phyloP scores from a whole-genome alignment of 2,329 filamentous ascomycete genomes.

The Venturiaceae sp. region DNA sequence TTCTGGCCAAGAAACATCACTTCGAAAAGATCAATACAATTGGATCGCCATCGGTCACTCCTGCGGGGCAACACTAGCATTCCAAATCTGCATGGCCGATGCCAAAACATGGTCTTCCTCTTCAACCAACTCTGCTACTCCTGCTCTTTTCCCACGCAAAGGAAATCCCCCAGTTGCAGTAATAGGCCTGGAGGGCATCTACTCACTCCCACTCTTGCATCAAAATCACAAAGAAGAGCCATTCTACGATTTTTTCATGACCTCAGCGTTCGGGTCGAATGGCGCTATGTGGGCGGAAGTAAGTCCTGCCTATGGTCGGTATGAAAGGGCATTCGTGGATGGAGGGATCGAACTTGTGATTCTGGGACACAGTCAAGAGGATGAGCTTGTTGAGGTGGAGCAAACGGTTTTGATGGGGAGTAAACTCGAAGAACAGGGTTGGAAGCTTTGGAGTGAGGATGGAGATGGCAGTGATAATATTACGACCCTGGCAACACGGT shows the following conservation, averaged over 20 bases:
- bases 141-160: too few relatives aligned
- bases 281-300: constrained; percentile 41
- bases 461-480: background rate
- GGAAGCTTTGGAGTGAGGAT: background rate
- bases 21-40: background rate
- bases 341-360: constrained; percentile 27
- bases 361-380: constrained; percentile 35
- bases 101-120: background rate
- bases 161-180: constrained; percentile 36
- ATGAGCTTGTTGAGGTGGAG: constrained; percentile 32
- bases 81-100: constrained; percentile 24
- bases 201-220: constrained; percentile 49
- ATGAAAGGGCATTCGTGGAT: constrained; percentile 32
- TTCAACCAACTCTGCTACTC: background rate
- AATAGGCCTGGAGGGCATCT: constrained; percentile 57
- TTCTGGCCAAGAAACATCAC: too few relatives aligned
- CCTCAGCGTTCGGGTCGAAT: constrained; percentile 50
- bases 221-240: constrained; percentile 29
- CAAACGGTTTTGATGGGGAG: background rate
- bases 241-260: constrained; percentile 49
- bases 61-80: constrained; percentile 53
- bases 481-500: background rate
- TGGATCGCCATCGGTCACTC: constrained; percentile 50
- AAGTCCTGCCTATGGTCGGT: constrained; percentile 39
- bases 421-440: background rate